Base-by-base conservation (phyloP, 805 yeast genomes). In the Pichia manshurica region DNA sequence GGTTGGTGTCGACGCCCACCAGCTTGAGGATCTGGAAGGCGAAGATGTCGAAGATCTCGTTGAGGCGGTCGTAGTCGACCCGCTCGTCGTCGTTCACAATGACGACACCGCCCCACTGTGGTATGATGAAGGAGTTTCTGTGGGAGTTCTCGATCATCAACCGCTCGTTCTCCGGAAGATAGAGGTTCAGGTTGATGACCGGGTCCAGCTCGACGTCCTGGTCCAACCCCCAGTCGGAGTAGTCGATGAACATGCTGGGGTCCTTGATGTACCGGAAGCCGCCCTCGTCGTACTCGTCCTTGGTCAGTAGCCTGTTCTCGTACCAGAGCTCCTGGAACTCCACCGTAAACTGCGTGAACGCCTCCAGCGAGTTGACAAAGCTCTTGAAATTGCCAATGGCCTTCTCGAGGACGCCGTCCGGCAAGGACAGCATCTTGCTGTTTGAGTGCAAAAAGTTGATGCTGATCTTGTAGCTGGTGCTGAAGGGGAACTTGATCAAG, bases 61-160 rank as follows among this genome's bases (percentile, higher is more conserved):
- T 36, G 35, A 53, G 28, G 17, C 38, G 20, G 13, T 45, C 39
- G 9, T 53, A 45, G 23, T 39, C 36, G 12, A 44, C 20, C 2
- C n/a, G 31, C 20, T 39, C 51, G 22, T 46, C 43, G 15, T 42
- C 37, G 58, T 82, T 72, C 61, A 68, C 59, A 53, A 83, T 68
- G 58, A 69, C 64, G 48, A 87, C 77, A 52, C 96, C 96, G 10
- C 93, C 95, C 87, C 96, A 90, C 65, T 86, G 95, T 7, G 96
- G 95, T 20, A 91, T 78, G 40, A 85, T 64, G 59, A 84, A 89
- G 46, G 82, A 79, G 62, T 75, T 82, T 41, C 80, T 68, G 38
- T 52, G 53, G 0, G 58, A 72, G 47, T 73, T 66, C 39, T 68
- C 75, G 42, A 84, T 77, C 5, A 50, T 55, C 57, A 79, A 70